Conservation (phyloP, 352 stramenopile genomes). For the Pythium sp. region DNA sequence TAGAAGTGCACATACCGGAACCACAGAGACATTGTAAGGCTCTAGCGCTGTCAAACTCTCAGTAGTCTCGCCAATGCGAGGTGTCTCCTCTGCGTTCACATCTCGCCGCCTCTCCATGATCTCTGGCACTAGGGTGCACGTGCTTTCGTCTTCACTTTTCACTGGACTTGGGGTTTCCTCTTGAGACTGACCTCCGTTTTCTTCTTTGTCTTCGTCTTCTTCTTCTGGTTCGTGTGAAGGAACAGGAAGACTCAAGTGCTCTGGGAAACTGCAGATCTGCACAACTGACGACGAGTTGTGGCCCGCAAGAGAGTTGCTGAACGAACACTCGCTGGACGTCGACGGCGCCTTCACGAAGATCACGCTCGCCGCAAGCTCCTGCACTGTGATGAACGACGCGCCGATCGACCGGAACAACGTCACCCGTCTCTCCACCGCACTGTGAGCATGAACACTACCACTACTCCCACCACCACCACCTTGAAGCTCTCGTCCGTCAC, state of each 20-base stretch:
- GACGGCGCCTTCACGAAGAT: slow-evolving; percentile 77
- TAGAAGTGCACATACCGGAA: not conserved
- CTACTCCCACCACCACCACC: not conserved
- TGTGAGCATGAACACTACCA: not conserved
- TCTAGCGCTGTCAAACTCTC: not conserved
- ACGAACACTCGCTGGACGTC: slow-evolving; percentile 47
- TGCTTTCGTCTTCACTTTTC: slow-evolving; percentile 4
- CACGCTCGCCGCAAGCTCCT: slow-evolving; percentile 78
- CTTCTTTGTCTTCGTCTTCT: slow-evolving; percentile 19
- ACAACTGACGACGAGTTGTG: slow-evolving; percentile 42
- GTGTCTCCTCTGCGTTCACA: not conserved
- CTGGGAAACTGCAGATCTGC: slow-evolving; percentile 59
- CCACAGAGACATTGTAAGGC: not conserved
- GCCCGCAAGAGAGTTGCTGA: slow-evolving; percentile 62
- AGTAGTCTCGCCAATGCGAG: not conserved
- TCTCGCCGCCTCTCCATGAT: not conserved
- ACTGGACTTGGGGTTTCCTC: slow-evolving; percentile 9
- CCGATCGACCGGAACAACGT: slow-evolving; percentile 59
- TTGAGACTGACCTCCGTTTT: not conserved
- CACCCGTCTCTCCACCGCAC: slow-evolving; percentile 54
- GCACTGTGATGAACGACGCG: slow-evolving; percentile 70
- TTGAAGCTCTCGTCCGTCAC: slow-evolving; percentile 34
- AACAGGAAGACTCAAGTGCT: slow-evolving; percentile 55
- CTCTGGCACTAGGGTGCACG: not conserved
- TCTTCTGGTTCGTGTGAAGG: slow-evolving; percentile 20